Percentiles rank a stretch among this genome's conserved stretches.
Evolutionary conservation across 2,329 filamentous ascomycete genomes (phyloP).

Genomic region (Onygenales sp.): DNA sequence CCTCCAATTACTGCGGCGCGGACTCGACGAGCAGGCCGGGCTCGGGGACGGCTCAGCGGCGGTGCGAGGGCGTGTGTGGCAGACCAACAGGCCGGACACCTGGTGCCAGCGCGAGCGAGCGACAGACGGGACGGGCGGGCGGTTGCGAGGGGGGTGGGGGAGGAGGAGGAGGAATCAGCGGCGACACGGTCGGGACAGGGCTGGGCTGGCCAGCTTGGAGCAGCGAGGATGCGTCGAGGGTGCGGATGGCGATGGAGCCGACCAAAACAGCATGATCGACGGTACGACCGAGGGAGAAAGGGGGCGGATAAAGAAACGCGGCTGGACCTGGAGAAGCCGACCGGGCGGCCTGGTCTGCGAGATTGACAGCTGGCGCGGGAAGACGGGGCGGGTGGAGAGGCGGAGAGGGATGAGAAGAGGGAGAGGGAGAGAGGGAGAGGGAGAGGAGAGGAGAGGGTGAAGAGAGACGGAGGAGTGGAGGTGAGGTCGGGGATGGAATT

Average conservation of each 20-base stretch:
- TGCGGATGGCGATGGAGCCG: constrained; percentile 2
- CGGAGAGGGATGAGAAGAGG: background rate
- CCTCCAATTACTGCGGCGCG: too few species aligned
- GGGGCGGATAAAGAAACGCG: background rate
- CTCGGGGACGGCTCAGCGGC: too few species aligned
- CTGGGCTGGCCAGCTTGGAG: constrained; percentile 3
- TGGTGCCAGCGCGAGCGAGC: too few species aligned
- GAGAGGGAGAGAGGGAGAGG: background rate
- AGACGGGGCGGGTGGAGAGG: background rate
- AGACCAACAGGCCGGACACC: too few species aligned
- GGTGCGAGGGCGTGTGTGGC: too few species aligned
- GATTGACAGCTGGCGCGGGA: constrained; percentile 3
- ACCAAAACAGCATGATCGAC: constrained; percentile 12
- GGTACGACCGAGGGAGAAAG: constrained; percentile 3
- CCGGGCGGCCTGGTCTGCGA: constrained; percentile 8
- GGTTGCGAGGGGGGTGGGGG: background rate
- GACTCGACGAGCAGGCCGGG: too few species aligned
- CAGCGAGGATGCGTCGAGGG: background rate
- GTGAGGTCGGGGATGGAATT: background rate
- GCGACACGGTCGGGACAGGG: background rate
- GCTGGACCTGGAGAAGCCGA: constrained; percentile 6
- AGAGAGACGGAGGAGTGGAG: background rate
- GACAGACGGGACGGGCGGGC: background rate
- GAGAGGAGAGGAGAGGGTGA: constrained; percentile 2
- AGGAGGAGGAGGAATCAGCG: background rate